Base-by-base conservation (phyloP, 257 asterid species). In the Nemophila menziesii region DNA sequence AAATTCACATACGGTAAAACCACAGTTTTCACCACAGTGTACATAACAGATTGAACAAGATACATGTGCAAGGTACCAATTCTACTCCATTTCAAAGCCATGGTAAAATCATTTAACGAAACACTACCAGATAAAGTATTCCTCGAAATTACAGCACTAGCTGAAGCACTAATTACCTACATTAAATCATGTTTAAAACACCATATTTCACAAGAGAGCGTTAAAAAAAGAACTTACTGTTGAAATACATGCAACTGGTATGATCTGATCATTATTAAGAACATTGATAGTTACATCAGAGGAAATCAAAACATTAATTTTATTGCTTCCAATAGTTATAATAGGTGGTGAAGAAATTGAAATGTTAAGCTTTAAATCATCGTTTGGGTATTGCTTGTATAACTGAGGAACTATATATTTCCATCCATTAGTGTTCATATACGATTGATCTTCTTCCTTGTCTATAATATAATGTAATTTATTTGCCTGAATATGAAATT, bases 391-490 rank as follows among this genome's bases (percentile, higher is more conserved):
- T 67, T 39, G 60, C 57, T 60, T 85, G 80, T 90, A 90, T 63
- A 90, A 67, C 74, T 68, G 74, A n/a, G 99, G 99, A 58, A 85
- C 34, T 45, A 85, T 54, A 59, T 66, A 81, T 54, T 79, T 85
- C 94, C 96, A 90, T 48, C 65, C 79, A 53, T 93, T 82, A 37
- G 99, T 90, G 78, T 85, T 90, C 71, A 90, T 36, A 55, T 81
- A 70, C 52, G 69, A 56, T 48, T 77, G 73, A 55, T 82, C 85
- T 11, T 93, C 82, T 34, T 73, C 59, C 57, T 81, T 66, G 55
- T 79, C 86, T 20, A 90, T 85, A 33, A 68, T 47, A 87, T 93
- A 75, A 20, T 73, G 80, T 92, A 90, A 61, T 58, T 74, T 73
- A 58, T 50, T 64, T 11, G 93, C 93, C 98, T 85, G 66, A 64